These are phyloP conservation scores for Cicer pinnatifidum DNA, from an alignment of 306 rosid species.

Conservation along the genomic window DNA sequence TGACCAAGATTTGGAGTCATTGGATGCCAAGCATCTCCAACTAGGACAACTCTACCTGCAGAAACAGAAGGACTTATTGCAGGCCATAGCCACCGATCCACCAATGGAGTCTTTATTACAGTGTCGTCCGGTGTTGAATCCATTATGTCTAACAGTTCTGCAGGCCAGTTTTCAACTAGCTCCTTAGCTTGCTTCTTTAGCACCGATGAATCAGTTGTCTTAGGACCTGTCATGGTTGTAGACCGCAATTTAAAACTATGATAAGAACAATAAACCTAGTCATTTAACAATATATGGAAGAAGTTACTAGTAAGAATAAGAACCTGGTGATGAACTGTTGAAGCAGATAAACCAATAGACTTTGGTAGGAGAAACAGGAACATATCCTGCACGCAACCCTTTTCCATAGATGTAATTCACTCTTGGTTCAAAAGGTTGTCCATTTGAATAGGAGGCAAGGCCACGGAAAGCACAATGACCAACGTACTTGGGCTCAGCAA, in stretches of 20 bases:
- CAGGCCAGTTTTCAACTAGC: slow-evolving; percentile 66
- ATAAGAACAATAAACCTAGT: slow-evolving; percentile 6
- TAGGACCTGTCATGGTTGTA: slow-evolving; percentile 59
- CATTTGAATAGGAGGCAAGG: slow-evolving; percentile 66
- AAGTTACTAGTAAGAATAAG: slow-evolving; percentile 26
- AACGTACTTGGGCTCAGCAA: slow-evolving; percentile 64
- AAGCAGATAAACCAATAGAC: slow-evolving; percentile 96
- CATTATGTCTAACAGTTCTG: slow-evolving; percentile 56
- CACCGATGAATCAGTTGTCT: slow-evolving; percentile 55
- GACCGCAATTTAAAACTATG: background rate
- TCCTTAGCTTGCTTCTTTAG: slow-evolving; percentile 74
- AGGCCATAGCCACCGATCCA: slow-evolving; percentile 92
- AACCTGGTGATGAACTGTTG: slow-evolving; percentile 80
- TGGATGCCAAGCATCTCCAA: slow-evolving; percentile 98
- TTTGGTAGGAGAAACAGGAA: slow-evolving; percentile 84
- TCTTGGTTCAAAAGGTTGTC: slow-evolving; percentile 66
- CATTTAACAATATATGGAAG: background rate
- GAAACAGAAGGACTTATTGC: slow-evolving; percentile 68
- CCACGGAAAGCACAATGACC: slow-evolving; percentile 87
- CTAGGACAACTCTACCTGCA: slow-evolving; percentile 71
- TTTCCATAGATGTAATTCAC: slow-evolving; percentile 75
- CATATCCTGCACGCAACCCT: slow-evolving; percentile 83
- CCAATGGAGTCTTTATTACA: slow-evolving; percentile 69
- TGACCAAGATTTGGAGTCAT: slow-evolving; percentile 98
- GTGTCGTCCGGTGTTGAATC: slow-evolving; percentile 74